These are phyloP conservation scores for Penicillium paradoxum DNA, from an alignment of 495 filamentous ascomycete species.

Conservation along the genomic window DNA sequence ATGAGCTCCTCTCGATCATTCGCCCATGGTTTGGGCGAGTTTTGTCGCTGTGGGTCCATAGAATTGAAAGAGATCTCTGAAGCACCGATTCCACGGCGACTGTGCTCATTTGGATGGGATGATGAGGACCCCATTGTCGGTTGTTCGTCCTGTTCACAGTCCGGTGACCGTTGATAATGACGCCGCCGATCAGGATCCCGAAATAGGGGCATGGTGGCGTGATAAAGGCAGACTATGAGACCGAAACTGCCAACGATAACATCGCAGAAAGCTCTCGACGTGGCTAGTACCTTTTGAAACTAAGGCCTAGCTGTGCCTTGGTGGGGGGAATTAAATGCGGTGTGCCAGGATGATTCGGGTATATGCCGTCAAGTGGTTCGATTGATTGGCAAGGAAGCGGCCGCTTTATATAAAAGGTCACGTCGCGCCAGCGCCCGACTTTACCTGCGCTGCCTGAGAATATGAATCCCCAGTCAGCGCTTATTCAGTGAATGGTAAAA, in stretches of 20 bases:
- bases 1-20: constrained; percentile 73
- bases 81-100: background rate
- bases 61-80: background rate
- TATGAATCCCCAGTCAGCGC: background rate
- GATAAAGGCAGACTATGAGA: constrained; percentile 12
- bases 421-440: background rate
- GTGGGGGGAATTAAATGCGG: constrained; percentile 25
- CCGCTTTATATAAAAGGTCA: constrained; percentile 1
- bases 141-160: constrained; percentile 18
- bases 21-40: constrained; percentile 21
- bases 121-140: constrained; percentile 13
- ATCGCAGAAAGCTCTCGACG: constrained; percentile 20
- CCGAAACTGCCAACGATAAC: constrained; percentile 11
- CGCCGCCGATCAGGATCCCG: constrained; percentile 35
- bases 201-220: constrained; percentile 39
- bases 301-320: constrained; percentile 11
- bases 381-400: constrained; percentile 18
- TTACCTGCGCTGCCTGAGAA: background rate
- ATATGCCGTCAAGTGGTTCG: constrained; percentile 9
- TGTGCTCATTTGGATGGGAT: constrained; percentile 7
- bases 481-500: background rate
- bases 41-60: constrained; percentile 7
- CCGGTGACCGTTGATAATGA: constrained; percentile 28
- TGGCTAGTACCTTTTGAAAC: constrained; percentile 18
- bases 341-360: constrained; percentile 18